Conservation (phyloP, 441 rosid genomes). For the Biscutella laevigata region DNA sequence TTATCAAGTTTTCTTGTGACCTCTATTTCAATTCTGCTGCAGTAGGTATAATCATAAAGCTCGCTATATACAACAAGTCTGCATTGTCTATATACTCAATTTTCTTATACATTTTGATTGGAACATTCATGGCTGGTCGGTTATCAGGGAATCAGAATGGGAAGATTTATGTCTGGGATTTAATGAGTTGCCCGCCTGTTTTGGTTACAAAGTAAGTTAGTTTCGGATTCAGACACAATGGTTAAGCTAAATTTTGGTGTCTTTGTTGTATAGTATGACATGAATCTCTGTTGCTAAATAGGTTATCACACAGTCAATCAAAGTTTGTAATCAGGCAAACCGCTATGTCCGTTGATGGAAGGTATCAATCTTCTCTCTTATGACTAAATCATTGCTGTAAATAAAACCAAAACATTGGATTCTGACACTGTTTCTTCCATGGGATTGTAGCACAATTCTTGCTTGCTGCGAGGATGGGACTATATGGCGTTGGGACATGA, state of each 20-base stretch:
- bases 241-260: neutral
- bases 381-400: neutral
- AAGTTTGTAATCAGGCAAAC: conserved; percentile 85
- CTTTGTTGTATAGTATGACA: conserved; percentile 11
- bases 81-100: neutral
- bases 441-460: conserved; percentile 69
- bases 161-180: conserved; percentile 90
- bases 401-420: neutral
- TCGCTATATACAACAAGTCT: neutral
- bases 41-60: conserved; percentile 50
- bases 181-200: conserved; percentile 85
- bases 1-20: conserved; percentile 92
- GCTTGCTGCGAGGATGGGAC: conserved; percentile 94
- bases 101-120: neutral
- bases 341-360: conserved; percentile 90
- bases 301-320: conserved; percentile 71
- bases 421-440: conserved; percentile 4
- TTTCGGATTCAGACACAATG: neutral
- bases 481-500: conserved; percentile 89
- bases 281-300: conserved; percentile 25
- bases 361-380: conserved; percentile 35
- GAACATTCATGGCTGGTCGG: neutral
- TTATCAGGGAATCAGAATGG: conserved; percentile 88
- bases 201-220: conserved; percentile 59
- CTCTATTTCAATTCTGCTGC: conserved; percentile 66